Evolutionary conservation across 768 basidiomycete species (phyloP).

Genomic region (Hericium erinaceus): DNA sequence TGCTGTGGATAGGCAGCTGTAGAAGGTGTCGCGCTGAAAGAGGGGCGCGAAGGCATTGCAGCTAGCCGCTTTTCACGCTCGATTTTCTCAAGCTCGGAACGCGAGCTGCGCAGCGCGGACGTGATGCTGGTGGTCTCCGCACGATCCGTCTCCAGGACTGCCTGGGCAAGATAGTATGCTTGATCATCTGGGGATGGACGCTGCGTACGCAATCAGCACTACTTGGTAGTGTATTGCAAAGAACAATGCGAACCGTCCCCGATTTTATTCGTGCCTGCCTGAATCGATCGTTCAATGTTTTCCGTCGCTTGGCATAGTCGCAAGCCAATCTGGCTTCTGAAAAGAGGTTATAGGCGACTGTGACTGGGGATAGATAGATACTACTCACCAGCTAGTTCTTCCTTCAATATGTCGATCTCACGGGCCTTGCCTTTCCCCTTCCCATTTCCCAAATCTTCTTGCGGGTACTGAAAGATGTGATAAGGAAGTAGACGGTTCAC

Average conservation of each 20-base stretch:
- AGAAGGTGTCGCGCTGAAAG: constrained; percentile 6
- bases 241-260: constrained; percentile 42
- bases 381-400: constrained; percentile 44
- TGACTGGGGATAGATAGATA: background rate
- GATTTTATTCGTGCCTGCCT: constrained; percentile 39
- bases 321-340: constrained; percentile 66
- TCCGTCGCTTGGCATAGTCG: constrained; percentile 50
- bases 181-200: constrained; percentile 53
- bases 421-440: constrained; percentile 62
- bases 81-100: constrained; percentile 55
- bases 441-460: constrained; percentile 42
- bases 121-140: constrained; percentile 47
- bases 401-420: constrained; percentile 29
- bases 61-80: constrained; percentile 59
- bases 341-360: background rate
- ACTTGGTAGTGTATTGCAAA: background rate
- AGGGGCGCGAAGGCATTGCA: constrained; percentile 22
- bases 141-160: constrained; percentile 57
- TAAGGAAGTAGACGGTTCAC: constrained; percentile 70
- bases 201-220: constrained; percentile 25
- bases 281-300: constrained; percentile 50
- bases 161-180: constrained; percentile 53
- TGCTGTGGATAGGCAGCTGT: constrained; percentile 32
- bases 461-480: constrained; percentile 70
- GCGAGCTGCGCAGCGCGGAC: constrained; percentile 51